These are phyloP conservation scores for Dictyostelium citrinum DNA, from an alignment of 78 protist species.

Conservation along the genomic window DNA sequence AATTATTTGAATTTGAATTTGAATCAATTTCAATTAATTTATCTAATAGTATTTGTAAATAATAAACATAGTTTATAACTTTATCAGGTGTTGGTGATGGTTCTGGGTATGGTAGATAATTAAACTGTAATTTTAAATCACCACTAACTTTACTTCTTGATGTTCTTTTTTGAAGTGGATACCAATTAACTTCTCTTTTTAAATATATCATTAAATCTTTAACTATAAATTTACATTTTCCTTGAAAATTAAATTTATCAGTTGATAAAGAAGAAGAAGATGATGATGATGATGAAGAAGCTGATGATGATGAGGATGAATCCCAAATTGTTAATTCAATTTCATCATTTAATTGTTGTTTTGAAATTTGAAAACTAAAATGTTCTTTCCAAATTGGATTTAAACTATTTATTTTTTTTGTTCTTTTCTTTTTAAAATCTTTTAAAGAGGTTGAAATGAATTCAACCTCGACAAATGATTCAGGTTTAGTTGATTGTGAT, in stretches of 20 bases:
- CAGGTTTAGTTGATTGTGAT: not conserved
- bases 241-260: slow-evolving; percentile 18
- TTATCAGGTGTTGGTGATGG: not conserved
- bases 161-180: slow-evolving; percentile 35
- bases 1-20: not conserved
- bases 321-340: slow-evolving; percentile 1
- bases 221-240: slow-evolving; percentile 36
- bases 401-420: not conserved
- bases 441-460: not conserved
- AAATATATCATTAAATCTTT: slow-evolving; percentile 20
- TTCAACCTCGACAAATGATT: slow-evolving; percentile 13
- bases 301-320: not conserved
- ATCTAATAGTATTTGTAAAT: slow-evolving; percentile 26
- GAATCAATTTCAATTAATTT: slow-evolving; percentile 12
- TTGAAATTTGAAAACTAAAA: slow-evolving; percentile 31
- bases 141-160: slow-evolving; percentile 57
- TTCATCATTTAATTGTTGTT: not conserved
- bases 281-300: not conserved
- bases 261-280: not conserved
- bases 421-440: slow-evolving; percentile 32
- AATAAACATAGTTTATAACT: not conserved
- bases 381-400: slow-evolving; percentile 60
- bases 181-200: slow-evolving; percentile 69
- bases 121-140: slow-evolving; percentile 62
- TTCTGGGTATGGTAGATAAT: slow-evolving; percentile 49